A percentile compares a stretch with the other conserved stretches of the same genome.
Evolutionary conservation across 2,329 filamentous ascomycete species (phyloP).

Genomic region (Trichothecium roseum): DNA sequence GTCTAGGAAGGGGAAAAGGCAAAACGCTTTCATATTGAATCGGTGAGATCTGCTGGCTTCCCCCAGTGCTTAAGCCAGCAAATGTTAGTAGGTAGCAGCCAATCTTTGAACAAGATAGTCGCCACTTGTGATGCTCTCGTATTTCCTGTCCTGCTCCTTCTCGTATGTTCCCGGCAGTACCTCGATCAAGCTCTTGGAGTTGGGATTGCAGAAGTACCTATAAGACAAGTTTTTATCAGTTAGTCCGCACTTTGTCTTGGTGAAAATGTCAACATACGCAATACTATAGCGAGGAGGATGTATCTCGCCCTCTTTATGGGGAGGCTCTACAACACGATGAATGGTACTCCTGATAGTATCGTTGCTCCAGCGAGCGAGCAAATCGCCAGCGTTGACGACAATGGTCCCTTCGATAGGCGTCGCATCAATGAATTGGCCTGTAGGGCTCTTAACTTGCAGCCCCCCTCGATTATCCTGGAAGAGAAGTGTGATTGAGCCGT

Average conservation of each 20-base stretch:
- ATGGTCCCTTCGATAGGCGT: slow-evolving; percentile 73
- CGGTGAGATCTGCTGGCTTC: no score
- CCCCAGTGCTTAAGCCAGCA: background rate
- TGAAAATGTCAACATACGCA: slow-evolving; percentile 42
- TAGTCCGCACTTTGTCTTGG: no score
- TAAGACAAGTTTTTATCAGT: no score
- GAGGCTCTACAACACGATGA: slow-evolving; percentile 83
- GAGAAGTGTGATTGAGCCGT: slow-evolving; percentile 49
- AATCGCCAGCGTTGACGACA: slow-evolving; percentile 81
- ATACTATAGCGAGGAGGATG: slow-evolving; percentile 79
- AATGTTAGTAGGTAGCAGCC: slow-evolving; percentile 55
- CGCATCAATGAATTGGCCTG: slow-evolving; percentile 70
- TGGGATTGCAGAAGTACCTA: slow-evolving; percentile 85
- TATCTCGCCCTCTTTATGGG: slow-evolving; percentile 39
- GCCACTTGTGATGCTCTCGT: slow-evolving; percentile 65
- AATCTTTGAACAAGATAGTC: slow-evolving; percentile 74
- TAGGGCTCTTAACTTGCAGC: slow-evolving; percentile 55
- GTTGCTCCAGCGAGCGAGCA: slow-evolving; percentile 83
- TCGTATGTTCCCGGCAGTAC: slow-evolving; percentile 69
- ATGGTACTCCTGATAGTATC: slow-evolving; percentile 84
- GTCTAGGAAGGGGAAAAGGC: no score
- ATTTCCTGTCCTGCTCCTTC: slow-evolving; percentile 61
- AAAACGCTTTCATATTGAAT: no score
- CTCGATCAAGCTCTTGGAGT: slow-evolving; percentile 65
- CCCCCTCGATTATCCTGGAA: slow-evolving; percentile 50